Base-by-base conservation (phyloP, 1,139 yeast species). In the Spathaspora jeffriesii region DNA sequence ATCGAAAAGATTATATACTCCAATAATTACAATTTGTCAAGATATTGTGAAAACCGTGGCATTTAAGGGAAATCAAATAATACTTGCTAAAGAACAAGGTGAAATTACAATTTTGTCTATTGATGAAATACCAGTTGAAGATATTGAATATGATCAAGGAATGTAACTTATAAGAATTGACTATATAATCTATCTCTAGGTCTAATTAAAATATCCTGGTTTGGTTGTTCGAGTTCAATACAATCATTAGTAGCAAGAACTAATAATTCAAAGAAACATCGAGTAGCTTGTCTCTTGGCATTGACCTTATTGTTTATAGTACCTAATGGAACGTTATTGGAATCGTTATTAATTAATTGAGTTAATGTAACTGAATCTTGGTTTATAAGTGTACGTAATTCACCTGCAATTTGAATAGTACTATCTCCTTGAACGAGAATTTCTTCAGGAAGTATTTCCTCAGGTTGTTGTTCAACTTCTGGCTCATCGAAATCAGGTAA, bases 191-290 rank as follows among this genome's bases (percentile, higher is more conserved):
- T 67, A 44, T 76, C 76, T 57, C 78, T 84, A 5, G 84, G 71
- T 18, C 70, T 62, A 40, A 90, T 75, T 14, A 61, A 58, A 47
- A 91, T 84, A 34, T 78, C 81, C 15, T 14, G 14, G 6, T 7
- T 10, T 25, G 28, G 28, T 25, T 25, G 97, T 27, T 79, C 67
- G 41, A 91, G 64, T 20, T 73, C 68, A 44, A 91, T 69, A 44
- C 92, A 85, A 56, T 87, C 93, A 48, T 83, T 76, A 8, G 96
- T 87, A 1, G 96, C 96, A 53, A 91, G 71, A 1, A 90, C 93
- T 57, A 92, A 73, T 62, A 91, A 65, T 61, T 91, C 96, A 60
- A 91, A 90, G 65, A 91, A 91, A 53, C 88, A 79, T 58, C 82
- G 80, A 9, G 91, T 80, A 1, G 92, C 93, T 56, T 85, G 84